A percentile compares a stretch with the other conserved stretches of the same genome.
Evolutionary conservation across 192 early-diverging fungal species (phyloP).

Genomic region (Geosiphon pyriformis): DNA sequence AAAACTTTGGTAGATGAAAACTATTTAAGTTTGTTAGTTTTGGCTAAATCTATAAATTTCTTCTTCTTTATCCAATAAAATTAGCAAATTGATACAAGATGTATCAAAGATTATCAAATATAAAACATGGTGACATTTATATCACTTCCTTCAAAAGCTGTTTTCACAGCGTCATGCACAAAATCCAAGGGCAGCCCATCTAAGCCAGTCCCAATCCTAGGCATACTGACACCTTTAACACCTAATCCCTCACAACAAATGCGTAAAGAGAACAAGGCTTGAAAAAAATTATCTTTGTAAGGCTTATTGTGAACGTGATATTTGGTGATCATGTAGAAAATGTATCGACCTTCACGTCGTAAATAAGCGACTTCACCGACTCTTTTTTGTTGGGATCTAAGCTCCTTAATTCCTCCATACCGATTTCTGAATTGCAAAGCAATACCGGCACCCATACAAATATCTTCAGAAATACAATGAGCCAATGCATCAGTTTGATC

Average conservation of each 20-base stretch:
- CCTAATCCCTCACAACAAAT: constrained; percentile 26
- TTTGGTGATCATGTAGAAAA: constrained; percentile 35
- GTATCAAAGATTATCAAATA: no score
- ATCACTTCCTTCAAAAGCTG: constrained; percentile 14
- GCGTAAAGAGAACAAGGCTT: constrained; percentile 19
- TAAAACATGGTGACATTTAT: constrained; percentile 25
- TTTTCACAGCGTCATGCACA: constrained; percentile 7
- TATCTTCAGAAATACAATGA: constrained; percentile 29
- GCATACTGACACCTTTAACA: constrained; percentile 30
- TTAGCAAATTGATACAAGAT: no score
- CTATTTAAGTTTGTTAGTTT: no score
- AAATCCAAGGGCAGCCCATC: constrained; percentile 14
- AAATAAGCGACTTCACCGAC: constrained; percentile 34
- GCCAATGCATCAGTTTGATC: constrained; percentile 24
- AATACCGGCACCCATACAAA: constrained; percentile 28
- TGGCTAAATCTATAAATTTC: no score
- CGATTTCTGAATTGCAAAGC: constrained; percentile 22
- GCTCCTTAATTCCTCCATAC: constrained; percentile 22
- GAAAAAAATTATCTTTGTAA: constrained; percentile 20
- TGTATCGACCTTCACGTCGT: constrained; percentile 20
- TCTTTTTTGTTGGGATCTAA: constrained; percentile 24
- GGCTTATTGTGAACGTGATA: constrained; percentile 19
- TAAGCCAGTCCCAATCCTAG: constrained; percentile 22
- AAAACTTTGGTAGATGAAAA: no score
- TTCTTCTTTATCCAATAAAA: no score